Base-by-base conservation (phyloP, 495 filamentous ascomycete genomes). In the Astrocystis sublimbata region DNA sequence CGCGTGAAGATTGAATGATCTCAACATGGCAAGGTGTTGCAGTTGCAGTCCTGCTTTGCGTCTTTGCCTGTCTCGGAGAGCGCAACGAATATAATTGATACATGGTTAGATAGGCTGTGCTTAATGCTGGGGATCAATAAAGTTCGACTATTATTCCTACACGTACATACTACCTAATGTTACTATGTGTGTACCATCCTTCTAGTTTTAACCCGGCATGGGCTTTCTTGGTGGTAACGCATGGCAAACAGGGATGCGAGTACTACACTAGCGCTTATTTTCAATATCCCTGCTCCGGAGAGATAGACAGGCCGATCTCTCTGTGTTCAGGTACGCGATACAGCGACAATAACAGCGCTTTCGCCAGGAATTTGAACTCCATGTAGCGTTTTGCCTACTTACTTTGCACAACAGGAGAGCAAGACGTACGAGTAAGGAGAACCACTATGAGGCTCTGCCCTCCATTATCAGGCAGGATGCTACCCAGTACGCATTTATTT, bases 251-350 rank as follows among this genome's bases (percentile, higher is more conserved):
- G 38, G 61, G 61, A 63, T 63, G 24, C 38, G 52, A 17, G 26
- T 26, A 58, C n/a, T 24, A 36, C 15, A 15, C 43, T 58, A 68
- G 70, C 58, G 70, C 70, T 72, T 72, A 72, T 65, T 54, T 61
- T 36, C 47, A 3, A n/a, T 46, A 43, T 61, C 70, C 70, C 62
- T 64, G 65, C 42, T 36, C 62, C 68, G 68, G 70, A 65, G 63
- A 26, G 70, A 72, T 68, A 65, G 65, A 70, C 61, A 65, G 67
- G 64, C 70, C 70, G 65, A 55, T 59, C 62, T 55, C 42, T 52
- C 19, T 50, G 65, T 58, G 31, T 19, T 50, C 23, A 50, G 61
- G 61, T 64, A 61, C 65, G 55, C 49, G 40, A 65, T 60, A 58
- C 68, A 68, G 67, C 28, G 65, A 57, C 24, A 15, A 21, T 17